Base-by-base conservation (phyloP, 495 filamentous ascomycete genomes). In the Filosporella fistucella region DNA sequence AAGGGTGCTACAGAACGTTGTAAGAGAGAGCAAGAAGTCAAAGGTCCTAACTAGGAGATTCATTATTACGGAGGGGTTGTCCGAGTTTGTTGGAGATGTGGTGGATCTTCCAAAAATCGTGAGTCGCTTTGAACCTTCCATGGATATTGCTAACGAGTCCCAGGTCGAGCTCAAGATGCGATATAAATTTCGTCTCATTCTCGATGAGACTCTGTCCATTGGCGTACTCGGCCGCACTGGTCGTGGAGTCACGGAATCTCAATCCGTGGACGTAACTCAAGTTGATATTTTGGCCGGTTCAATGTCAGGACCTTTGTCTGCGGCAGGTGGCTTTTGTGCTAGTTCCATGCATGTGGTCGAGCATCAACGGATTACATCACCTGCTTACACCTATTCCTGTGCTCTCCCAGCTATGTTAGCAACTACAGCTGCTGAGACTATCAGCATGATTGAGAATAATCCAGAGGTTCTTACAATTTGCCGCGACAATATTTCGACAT, bases 241-340 rank as follows among this genome's bases (percentile, higher is more conserved):
- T 24, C 79, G 89, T 26, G 93, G 93, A 40, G 67, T 96, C 25
- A 97, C 93, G 1, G 93, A 98, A 62, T 86, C 90, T 23, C 91
- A 95, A 54, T 94, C 96, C 56, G 88, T 97, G 12, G 93, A 96
- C 65, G 80, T 88, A 0, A 75, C 78, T 0, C 81, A 89, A 43
- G 82, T 97, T 32, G 93, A 98, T 64, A 95, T 97, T 87, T 90
- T 97, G 43, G 76, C 96, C 48, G 93, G 93, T 25, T 91, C 89
- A 42, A 76, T 98, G 26, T 82, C 91, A 11, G 89, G 93, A 25
- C 83, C 89, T 13, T 74, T 96, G 30, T 89, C 90, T 59, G 88
- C 87, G 11, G 93, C 88, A 36, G 93, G 93, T 43, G 93, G 93
- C 24, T 98, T 98, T 72, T 98, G 93, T 62, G 88, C 89, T 30